Percentiles rank a stretch among this genome's conserved stretches.
These are phyloP conservation scores for Ophiocordyceps camponoti-floridani DNA, from an alignment of 2,329 filamentous ascomycete genomes.

Conservation along the genomic window DNA sequence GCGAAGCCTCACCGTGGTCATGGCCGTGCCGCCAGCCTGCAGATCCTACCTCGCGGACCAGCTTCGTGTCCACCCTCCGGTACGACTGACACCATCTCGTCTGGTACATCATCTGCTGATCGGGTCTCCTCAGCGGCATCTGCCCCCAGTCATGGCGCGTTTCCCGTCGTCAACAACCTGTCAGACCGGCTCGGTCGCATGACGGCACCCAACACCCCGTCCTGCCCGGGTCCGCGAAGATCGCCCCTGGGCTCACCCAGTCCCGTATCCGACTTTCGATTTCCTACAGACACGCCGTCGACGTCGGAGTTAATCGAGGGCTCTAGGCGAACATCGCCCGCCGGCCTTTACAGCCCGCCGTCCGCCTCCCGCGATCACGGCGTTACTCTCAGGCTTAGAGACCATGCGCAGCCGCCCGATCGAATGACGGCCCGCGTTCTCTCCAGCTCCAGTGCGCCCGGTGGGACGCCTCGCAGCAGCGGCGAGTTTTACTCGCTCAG, in stretches of 20 bases:
- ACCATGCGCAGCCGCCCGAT: constrained; percentile 33
- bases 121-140: constrained; percentile 10
- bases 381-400: constrained; percentile 22
- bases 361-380: constrained; percentile 14
- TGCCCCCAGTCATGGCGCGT: constrained; percentile 24
- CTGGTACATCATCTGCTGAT: constrained; percentile 1
- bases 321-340: constrained; percentile 13
- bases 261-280: constrained; percentile 36
- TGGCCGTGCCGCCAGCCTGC: constrained; percentile 63
- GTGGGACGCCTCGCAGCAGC: constrained; percentile 73
- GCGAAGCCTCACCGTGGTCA: constrained; percentile 41
- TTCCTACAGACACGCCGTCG: constrained; percentile 29
- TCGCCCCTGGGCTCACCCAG: constrained; percentile 23
- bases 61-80: constrained; percentile 25
- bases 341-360: constrained; percentile 22
- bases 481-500: constrained; percentile 89
- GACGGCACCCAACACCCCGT: constrained; percentile 26
- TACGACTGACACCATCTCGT: constrained; percentile 11
- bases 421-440: constrained; percentile 48
- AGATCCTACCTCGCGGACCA: constrained; percentile 31
- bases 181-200: constrained; percentile 26
- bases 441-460: constrained; percentile 55
- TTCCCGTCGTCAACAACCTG: constrained; percentile 33
- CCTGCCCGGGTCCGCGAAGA: constrained; percentile 14
- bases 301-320: constrained; percentile 14